Percentiles rank a stretch among this genome's conserved stretches.
Conservation (phyloP, 208 protist species). For the Polymyxa betae region DNA sequence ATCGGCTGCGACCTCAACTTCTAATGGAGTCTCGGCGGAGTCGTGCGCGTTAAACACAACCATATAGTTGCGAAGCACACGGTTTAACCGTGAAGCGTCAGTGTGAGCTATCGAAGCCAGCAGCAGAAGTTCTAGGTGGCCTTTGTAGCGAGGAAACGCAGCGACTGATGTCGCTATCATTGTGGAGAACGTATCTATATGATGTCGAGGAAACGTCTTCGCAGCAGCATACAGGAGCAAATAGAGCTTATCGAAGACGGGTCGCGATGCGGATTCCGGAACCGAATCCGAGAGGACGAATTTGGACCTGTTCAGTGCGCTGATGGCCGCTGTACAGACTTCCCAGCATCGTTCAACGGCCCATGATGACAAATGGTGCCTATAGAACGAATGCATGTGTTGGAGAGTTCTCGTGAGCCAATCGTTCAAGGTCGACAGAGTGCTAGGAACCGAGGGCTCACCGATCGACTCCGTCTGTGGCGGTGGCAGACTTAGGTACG, state of each 20-base stretch:
- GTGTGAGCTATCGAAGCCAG: constrained; percentile 9
- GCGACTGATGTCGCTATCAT: neutral
- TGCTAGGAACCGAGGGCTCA: neutral
- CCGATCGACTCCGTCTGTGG: neutral
- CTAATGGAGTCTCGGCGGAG: neutral
- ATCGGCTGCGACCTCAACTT: constrained; percentile 27
- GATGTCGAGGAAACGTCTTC: neutral
- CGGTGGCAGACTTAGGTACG: neutral
- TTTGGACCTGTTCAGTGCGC: neutral
- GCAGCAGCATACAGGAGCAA: constrained; percentile 17
- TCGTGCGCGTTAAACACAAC: constrained; percentile 18
- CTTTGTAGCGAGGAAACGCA: constrained; percentile 13
- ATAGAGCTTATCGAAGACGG: neutral
- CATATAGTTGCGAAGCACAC: constrained; percentile 24
- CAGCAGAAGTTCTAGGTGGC: constrained; percentile 25
- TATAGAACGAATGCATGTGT: neutral
- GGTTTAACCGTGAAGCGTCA: constrained; percentile 16
- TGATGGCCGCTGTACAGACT: neutral
- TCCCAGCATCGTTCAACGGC: constrained; percentile 4
- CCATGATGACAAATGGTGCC: neutral
- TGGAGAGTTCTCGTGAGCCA: neutral
- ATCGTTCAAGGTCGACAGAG: neutral
- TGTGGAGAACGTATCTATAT: constrained; percentile 31
- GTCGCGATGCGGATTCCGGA: neutral
- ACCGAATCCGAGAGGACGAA: neutral